phyloP scores from a whole-genome alignment of 2,329 filamentous ascomycete species.

The Phialophora chinensis region DNA sequence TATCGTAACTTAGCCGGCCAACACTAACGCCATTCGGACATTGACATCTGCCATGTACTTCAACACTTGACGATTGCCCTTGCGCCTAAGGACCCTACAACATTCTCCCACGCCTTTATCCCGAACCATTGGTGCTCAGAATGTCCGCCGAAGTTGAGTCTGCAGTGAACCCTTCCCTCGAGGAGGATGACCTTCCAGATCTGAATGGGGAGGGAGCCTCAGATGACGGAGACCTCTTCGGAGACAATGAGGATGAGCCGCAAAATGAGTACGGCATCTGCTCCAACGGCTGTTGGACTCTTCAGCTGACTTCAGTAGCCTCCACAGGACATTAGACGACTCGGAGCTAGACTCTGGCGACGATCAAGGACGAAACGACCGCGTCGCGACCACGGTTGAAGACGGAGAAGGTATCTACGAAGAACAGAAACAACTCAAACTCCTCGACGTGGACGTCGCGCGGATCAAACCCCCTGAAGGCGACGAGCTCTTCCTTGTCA shows the following conservation, averaged over 20 bases:
- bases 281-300: conserved; percentile 1
- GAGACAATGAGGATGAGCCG: conserved; percentile 52
- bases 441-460: conserved; percentile 47
- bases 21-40: conserved; percentile 22
- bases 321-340: conserved; percentile 61
- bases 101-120: neutral
- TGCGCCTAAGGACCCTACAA: neutral
- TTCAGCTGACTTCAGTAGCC: conserved; percentile 20
- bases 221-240: conserved; percentile 51
- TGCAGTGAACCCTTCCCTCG: conserved; percentile 8
- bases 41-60: conserved; percentile 1
- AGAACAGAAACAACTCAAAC: conserved; percentile 53
- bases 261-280: conserved; percentile 25
- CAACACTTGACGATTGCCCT: neutral
- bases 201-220: conserved; percentile 46
- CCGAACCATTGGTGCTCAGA: neutral
- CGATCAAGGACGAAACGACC: conserved; percentile 63
- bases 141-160: conserved; percentile 38
- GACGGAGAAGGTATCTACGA: conserved; percentile 49
- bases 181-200: conserved; percentile 22
- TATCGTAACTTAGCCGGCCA: conserved; percentile 19
- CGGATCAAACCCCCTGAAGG: conserved; percentile 64
- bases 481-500: conserved; percentile 68
- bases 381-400: conserved; percentile 54
- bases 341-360: conserved; percentile 69